These are phyloP conservation scores for Yamadazyma friedrichii DNA, from an alignment of 1,139 yeast species.

Conservation along the genomic window DNA sequence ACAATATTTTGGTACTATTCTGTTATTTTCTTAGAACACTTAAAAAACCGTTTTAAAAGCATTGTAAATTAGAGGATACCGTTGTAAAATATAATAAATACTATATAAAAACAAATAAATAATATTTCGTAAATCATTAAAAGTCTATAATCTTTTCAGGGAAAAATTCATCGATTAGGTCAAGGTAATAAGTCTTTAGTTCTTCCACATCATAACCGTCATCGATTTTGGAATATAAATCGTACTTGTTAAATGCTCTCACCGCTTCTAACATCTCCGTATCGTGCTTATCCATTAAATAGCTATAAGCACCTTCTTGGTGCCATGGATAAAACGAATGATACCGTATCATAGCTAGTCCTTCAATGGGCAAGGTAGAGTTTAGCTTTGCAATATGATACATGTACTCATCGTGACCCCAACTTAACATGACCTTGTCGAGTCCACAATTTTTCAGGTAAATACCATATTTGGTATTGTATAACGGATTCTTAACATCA, in stretches of 20 bases:
- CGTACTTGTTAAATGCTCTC: conserved; percentile 65
- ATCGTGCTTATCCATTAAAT: conserved; percentile 67
- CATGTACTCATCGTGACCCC: conserved; percentile 84
- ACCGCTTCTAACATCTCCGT: conserved; percentile 62
- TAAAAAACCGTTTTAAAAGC: conserved; percentile 4
- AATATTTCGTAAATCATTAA: conserved; percentile 17
- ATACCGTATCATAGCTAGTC: conserved; percentile 70
- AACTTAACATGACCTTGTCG: conserved; percentile 69
- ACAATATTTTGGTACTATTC: conserved; percentile 75
- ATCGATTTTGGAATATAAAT: conserved; percentile 63
- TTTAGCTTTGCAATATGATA: conserved; percentile 67
- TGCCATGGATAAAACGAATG: conserved; percentile 81
- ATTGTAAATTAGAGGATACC: conserved; percentile 8
- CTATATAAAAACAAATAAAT: neutral
- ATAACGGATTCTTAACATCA: conserved; percentile 61
- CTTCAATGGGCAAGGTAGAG: conserved; percentile 63
- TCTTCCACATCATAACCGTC: conserved; percentile 45
- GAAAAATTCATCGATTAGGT: conserved; percentile 65
- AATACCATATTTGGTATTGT: conserved; percentile 65
- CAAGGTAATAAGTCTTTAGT: conserved; percentile 57
- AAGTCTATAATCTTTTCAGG: conserved; percentile 59
- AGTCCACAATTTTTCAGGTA: conserved; percentile 65
- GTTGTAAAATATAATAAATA: neutral
- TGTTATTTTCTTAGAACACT: conserved; percentile 27
- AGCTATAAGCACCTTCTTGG: conserved; percentile 63